Conservation (phyloP, 306 rosid genomes). For the Comarum palustre region DNA sequence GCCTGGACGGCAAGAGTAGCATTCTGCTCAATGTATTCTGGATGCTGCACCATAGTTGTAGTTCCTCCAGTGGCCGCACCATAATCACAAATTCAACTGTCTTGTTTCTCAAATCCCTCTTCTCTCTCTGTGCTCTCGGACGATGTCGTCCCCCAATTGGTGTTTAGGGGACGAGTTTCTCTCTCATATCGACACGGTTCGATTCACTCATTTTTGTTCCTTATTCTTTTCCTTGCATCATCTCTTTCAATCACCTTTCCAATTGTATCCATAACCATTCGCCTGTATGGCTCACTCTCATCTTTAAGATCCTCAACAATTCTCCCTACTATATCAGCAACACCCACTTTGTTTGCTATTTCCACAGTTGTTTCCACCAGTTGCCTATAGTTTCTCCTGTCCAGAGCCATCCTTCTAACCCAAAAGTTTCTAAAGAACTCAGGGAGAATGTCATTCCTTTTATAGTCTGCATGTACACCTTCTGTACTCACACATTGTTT, state of each 20-base stretch:
- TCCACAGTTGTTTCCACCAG: constrained; percentile 95
- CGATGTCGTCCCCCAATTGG: no score
- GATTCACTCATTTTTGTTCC: no score
- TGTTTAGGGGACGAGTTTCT: no score
- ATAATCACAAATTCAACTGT: no score
- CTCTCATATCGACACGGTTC: no score
- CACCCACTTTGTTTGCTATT: constrained; percentile 95
- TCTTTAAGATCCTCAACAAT: constrained; percentile 95
- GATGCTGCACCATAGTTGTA: constrained; percentile 73
- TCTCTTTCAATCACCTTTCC: constrained; percentile 95
- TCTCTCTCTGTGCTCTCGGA: no score
- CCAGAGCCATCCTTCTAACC: constrained; percentile 99
- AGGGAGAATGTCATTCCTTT: constrained; percentile 68
- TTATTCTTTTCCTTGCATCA: no score
- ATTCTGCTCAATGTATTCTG: constrained; percentile 91
- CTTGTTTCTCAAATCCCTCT: no score
- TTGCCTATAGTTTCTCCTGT: constrained; percentile 84
- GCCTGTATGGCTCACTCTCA: constrained; percentile 94
- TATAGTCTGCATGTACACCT: constrained; percentile 90
- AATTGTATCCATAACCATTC: constrained; percentile 98
- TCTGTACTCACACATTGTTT: constrained; percentile 96
- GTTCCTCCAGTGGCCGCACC: constrained; percentile 68
- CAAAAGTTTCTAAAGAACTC: constrained; percentile 90
- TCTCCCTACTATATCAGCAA: constrained; percentile 89
- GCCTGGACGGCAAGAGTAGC: constrained; percentile 94